A percentile compares a stretch with the other conserved stretches of the same genome.
These are phyloP conservation scores for Sarcodon sp. DNA, from an alignment of 768 basidiomycete species.

Conservation along the genomic window DNA sequence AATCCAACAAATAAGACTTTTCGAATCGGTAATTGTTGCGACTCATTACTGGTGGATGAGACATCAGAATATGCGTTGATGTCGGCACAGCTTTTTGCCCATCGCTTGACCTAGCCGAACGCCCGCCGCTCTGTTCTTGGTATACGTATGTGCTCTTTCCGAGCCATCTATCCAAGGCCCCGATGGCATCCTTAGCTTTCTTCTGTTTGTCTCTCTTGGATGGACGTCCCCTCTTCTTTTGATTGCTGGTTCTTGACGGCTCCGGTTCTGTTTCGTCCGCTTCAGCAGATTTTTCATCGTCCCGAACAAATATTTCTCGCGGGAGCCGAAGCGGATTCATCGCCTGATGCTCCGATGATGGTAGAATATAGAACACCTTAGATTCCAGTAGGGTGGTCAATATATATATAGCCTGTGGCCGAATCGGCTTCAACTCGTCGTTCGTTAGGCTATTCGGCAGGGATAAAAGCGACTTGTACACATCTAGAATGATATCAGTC, in stretches of 20 bases:
- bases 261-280: not conserved
- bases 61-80: conserved; percentile 19
- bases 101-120: not conserved
- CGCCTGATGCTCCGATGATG: conserved; percentile 24
- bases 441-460: conserved; percentile 34
- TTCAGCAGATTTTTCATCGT: conserved; percentile 9
- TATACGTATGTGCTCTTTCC: conserved; percentile 20
- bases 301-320: conserved; percentile 46
- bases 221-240: conserved; percentile 52
- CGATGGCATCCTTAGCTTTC: conserved; percentile 37
- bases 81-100: not conserved
- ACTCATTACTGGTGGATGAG: conserved; percentile 13
- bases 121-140: conserved; percentile 3
- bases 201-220: conserved; percentile 45
- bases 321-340: conserved; percentile 57
- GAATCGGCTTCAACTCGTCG: conserved; percentile 28
- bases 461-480: conserved; percentile 31
- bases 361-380: conserved; percentile 47
- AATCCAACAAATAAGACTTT: conserved; percentile 27
- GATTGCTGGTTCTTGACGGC: not conserved
- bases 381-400: conserved; percentile 33
- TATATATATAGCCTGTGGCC: conserved; percentile 36
- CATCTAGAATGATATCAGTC: conserved; percentile 30
- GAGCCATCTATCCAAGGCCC: conserved; percentile 36
- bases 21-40: conserved; percentile 27